Percentiles rank a stretch among this genome's conserved stretches.
phyloP scores from a whole-genome alignment of 257 asterid genomes.

The Paulownia fortunei region DNA sequence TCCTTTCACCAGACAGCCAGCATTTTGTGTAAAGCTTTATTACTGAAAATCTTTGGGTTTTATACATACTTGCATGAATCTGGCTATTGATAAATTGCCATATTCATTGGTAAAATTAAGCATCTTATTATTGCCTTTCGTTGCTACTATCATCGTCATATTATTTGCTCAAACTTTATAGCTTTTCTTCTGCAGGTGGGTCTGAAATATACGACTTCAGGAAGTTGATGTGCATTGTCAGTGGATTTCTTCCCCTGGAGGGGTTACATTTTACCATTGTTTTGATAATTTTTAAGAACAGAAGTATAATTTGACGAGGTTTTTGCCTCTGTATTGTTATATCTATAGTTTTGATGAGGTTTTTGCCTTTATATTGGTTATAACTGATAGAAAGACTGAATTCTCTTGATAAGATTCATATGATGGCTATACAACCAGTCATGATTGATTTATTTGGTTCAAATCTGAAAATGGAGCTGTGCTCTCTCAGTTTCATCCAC shows the following conservation, averaged over 20 bases:
- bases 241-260: constrained; percentile 27
- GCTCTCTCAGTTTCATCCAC: too few species aligned
- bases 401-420: constrained; percentile 7
- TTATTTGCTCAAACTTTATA: not conserved
- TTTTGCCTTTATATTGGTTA: constrained; percentile 32
- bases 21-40: too few species aligned
- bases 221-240: constrained; percentile 34
- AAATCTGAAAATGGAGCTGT: not conserved
- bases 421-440: not conserved
- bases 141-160: not conserved
- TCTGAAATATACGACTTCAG: constrained; percentile 30
- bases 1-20: too few species aligned
- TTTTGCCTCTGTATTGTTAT: constrained; percentile 28
- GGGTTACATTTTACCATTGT: constrained; percentile 33
- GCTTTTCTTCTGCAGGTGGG: constrained; percentile 40
- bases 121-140: not conserved
- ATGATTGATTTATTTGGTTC: not conserved
- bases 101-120: not conserved
- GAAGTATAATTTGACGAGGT: constrained; percentile 23
- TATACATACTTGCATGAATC: not conserved
- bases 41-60: not conserved
- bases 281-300: constrained; percentile 31
- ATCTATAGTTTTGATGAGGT: constrained; percentile 30
- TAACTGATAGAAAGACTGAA: constrained; percentile 22
- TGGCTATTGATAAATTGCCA: not conserved